Evolutionary conservation across 495 filamentous ascomycete species (phyloP).

Genomic region (Hypomontagnella submonticulosa): DNA sequence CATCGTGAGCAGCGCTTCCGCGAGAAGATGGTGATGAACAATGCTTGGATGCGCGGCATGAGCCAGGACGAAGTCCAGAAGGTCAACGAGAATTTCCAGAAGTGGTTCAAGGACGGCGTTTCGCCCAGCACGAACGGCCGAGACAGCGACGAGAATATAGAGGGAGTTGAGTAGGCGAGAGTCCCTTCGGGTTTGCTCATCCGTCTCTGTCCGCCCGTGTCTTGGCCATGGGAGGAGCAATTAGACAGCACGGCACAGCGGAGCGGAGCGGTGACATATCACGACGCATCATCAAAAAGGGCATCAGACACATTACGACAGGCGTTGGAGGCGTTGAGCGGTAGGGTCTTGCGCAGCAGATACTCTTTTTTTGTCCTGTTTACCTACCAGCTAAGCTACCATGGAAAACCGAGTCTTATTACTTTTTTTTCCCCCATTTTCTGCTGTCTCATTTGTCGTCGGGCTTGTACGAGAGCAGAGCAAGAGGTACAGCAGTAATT

Average conservation of each 20-base stretch:
- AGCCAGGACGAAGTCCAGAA: slow-evolving; percentile 77
- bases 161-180: slow-evolving; percentile 30
- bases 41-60: slow-evolving; percentile 77
- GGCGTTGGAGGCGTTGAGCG: slow-evolving; percentile 27
- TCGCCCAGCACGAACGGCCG: slow-evolving; percentile 20
- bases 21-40: slow-evolving; percentile 80
- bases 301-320: slow-evolving; percentile 15
- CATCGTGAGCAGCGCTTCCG: slow-evolving; percentile 70
- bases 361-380: neutral
- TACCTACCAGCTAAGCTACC: too few species aligned
- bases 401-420: too few species aligned
- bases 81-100: slow-evolving; percentile 69
- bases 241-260: neutral
- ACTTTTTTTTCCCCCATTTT: too few species aligned
- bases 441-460: too few species aligned
- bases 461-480: too few species aligned
- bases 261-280: slow-evolving; percentile 8
- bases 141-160: slow-evolving; percentile 42
- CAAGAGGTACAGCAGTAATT: too few species aligned
- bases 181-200: slow-evolving; percentile 1
- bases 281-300: slow-evolving; percentile 16
- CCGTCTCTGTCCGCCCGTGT: slow-evolving; percentile 4
- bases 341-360: neutral
- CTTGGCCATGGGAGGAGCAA: slow-evolving; percentile 2
- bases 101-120: slow-evolving; percentile 58